Evolutionary conservation across 2,329 filamentous ascomycete genomes (phyloP).

Genomic region (Colletotrichum endophyticum): DNA sequence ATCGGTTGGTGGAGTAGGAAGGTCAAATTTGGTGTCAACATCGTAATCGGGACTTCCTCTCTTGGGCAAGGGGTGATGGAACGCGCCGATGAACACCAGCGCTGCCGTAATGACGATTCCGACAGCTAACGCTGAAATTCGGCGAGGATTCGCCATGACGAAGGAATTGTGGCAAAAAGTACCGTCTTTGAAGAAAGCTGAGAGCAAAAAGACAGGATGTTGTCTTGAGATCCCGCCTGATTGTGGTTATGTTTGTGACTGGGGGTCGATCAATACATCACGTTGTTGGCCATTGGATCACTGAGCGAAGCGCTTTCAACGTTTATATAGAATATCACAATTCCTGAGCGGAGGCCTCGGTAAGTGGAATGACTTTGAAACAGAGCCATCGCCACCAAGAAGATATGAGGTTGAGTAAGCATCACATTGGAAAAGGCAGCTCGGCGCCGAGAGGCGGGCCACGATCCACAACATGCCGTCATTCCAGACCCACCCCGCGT

Average conservation of each 20-base stretch:
- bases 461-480: not conserved
- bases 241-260: not conserved
- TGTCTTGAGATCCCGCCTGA: too few species aligned
- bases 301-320: not conserved
- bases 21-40: accelerated
- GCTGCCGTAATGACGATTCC: accelerated
- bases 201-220: accelerated
- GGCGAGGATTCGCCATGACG: not conserved
- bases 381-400: not conserved
- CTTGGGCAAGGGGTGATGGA: accelerated
- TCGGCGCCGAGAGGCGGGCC: not conserved
- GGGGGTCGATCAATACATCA: too few species aligned
- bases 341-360: not conserved
- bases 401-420: not conserved
- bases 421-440: not conserved
- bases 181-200: accelerated
- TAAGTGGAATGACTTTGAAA: accelerated
- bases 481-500: accelerated
- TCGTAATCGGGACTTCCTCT: not conserved
- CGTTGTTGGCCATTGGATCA: too few species aligned
- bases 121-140: accelerated
- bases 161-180: accelerated
- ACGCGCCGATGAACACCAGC: not conserved
- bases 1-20: not conserved
- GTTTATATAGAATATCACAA: not conserved